A percentile compares a stretch with the other conserved stretches of the same genome.
Conservation (phyloP, 73 alveolate genomes). For the Diophrys sp. region DNA sequence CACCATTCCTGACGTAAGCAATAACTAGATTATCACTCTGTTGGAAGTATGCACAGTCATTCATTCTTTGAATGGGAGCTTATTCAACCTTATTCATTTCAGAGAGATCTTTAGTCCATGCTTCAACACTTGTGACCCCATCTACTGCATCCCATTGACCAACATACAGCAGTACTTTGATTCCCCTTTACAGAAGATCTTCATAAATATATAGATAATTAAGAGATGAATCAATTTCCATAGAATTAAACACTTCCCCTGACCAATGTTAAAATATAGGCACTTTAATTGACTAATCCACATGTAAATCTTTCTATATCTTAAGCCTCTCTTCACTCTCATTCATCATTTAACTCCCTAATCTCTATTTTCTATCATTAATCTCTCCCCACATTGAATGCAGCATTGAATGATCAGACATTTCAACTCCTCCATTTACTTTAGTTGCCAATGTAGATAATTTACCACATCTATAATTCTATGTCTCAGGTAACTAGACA, state of each 20-base stretch:
- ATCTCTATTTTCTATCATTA: neutral
- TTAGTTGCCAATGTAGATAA: neutral
- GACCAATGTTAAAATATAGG: neutral
- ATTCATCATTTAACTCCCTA: neutral
- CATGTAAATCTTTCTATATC: neutral
- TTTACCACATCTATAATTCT: neutral
- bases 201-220: neutral
- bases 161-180: neutral
- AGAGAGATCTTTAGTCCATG: neutral
- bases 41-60: neutral
- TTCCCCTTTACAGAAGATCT: neutral
- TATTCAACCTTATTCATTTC: neutral
- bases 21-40: neutral
- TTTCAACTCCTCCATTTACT: neutral
- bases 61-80: neutral
- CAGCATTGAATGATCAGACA: neutral
- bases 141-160: neutral
- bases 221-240: neutral
- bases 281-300: neutral
- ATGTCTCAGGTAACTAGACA: neutral
- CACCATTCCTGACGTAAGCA: neutral
- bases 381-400: neutral
- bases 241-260: neutral
- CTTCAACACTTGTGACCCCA: neutral
- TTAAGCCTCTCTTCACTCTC: neutral